Conservation (phyloP, 2,329 filamentous ascomycete species). For the Penicillium nordicum region DNA sequence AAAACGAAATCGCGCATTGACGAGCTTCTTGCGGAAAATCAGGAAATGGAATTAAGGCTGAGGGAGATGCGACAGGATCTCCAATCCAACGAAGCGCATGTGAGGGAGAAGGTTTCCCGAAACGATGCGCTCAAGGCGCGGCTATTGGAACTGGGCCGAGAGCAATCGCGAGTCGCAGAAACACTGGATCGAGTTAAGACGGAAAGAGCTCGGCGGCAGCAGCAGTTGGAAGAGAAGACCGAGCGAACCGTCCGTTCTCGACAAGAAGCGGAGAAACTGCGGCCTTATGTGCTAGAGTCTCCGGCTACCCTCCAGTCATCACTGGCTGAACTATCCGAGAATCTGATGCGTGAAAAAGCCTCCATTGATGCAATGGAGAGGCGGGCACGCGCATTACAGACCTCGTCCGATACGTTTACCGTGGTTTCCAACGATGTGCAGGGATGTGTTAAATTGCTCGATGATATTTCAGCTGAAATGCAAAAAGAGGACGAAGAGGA, state of each 20-base stretch:
- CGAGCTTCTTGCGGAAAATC: conserved; percentile 77
- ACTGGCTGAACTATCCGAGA: conserved; percentile 76
- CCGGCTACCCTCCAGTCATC: conserved; percentile 78
- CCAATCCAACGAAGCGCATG: conserved; percentile 73
- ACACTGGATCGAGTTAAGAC: conserved; percentile 78
- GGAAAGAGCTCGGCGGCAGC: conserved; percentile 73
- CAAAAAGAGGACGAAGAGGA: conserved; percentile 89
- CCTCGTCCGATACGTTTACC: conserved; percentile 82
- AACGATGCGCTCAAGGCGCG: conserved; percentile 84
- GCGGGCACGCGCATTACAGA: conserved; percentile 83
- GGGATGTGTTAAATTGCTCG: conserved; percentile 81
- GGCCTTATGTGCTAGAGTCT: conserved; percentile 88
- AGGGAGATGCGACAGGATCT: conserved; percentile 78
- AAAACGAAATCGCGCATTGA: conserved; percentile 84
- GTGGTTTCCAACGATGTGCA: conserved; percentile 82
- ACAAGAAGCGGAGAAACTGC: conserved; percentile 83
- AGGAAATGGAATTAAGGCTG: conserved; percentile 76
- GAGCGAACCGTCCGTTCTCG: conserved; percentile 61
- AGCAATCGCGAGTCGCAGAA: conserved; percentile 77
- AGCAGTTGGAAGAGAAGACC: conserved; percentile 50
- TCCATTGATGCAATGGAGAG: conserved; percentile 87
- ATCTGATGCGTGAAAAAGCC: conserved; percentile 70
- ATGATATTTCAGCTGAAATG: conserved; percentile 81
- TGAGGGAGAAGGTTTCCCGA: conserved; percentile 77
- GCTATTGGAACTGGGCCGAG: conserved; percentile 73